phyloP scores from a whole-genome alignment of 768 basidiomycete genomes.

The Mycena rosella region DNA sequence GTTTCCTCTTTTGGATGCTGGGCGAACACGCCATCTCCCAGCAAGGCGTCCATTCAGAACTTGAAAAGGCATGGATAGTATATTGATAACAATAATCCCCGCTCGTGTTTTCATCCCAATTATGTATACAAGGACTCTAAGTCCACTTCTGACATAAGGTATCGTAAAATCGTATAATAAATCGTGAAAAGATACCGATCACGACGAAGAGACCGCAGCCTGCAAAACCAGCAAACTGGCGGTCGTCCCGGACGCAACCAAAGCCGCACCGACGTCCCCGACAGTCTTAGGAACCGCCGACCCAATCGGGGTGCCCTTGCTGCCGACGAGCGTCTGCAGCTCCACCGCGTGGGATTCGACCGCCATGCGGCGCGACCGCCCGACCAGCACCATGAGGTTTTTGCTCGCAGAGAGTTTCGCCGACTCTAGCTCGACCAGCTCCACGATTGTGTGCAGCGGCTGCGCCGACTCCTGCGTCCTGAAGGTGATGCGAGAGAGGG shows the following conservation, averaged over 20 bases:
- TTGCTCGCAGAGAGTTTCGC: slow-evolving; percentile 49
- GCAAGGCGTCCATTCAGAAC: too few species aligned
- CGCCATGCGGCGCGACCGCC: slow-evolving; percentile 81
- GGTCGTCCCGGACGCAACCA: slow-evolving; percentile 66
- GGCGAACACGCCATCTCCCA: too few species aligned
- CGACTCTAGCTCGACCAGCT: slow-evolving; percentile 52
- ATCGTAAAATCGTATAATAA: not conserved
- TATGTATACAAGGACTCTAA: not conserved
- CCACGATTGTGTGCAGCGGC: slow-evolving; percentile 70
- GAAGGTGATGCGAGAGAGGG: slow-evolving; percentile 79
- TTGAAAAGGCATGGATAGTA: too few species aligned
- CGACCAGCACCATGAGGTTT: slow-evolving; percentile 72
- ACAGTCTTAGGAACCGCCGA: slow-evolving; percentile 77
- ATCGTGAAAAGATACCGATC: not conserved
- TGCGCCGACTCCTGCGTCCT: slow-evolving; percentile 57
- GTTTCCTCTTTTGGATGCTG: not conserved
- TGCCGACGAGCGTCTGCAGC: slow-evolving; percentile 61
- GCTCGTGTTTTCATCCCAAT: not conserved
- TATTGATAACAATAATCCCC: not conserved
- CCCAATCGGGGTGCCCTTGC: slow-evolving; percentile 57
- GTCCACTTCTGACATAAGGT: too few species aligned
- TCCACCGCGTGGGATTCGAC: slow-evolving; percentile 72
- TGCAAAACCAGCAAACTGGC: slow-evolving; percentile 71
- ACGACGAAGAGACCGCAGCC: slow-evolving; percentile 45
- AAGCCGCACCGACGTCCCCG: slow-evolving; percentile 80